Conservation (phyloP, 768 basidiomycete genomes). For the Lactarius quietus region DNA sequence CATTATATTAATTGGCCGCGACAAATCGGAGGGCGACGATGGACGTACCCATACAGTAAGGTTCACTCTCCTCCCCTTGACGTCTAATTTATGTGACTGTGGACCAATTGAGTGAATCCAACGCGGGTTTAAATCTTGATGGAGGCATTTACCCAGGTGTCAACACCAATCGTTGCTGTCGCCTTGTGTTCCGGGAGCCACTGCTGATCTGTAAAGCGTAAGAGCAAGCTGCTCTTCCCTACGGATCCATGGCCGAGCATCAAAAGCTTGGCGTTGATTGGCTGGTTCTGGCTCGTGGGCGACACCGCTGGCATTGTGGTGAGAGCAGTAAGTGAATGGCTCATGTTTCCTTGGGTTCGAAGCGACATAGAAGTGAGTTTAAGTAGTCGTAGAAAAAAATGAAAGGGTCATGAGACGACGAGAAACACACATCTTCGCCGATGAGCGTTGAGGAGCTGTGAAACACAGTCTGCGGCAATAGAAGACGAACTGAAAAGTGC, state of each 20-base stretch:
- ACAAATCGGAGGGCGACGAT: neutral
- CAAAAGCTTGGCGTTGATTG: slow-evolving; percentile 75
- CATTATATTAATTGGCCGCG: neutral
- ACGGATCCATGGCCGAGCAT: slow-evolving; percentile 85
- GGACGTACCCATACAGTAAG: slow-evolving; percentile 90
- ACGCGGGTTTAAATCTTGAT: neutral
- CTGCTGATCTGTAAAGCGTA: slow-evolving; percentile 92
- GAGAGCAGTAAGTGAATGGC: neutral
- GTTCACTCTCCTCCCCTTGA: slow-evolving; percentile 80
- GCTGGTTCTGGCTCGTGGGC: slow-evolving; percentile 27
- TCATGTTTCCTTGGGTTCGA: neutral
- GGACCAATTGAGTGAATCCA: neutral
- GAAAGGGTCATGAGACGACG: neutral
- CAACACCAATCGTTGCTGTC: slow-evolving; percentile 77
- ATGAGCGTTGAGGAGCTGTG: neutral
- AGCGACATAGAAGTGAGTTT: neutral
- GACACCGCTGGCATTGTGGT: neutral
- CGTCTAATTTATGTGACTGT: slow-evolving; percentile 84
- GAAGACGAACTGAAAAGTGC: neutral
- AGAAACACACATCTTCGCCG: neutral
- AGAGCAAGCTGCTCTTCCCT: slow-evolving; percentile 83
- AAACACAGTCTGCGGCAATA: neutral
- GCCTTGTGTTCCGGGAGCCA: slow-evolving; percentile 89
- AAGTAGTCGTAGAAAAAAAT: neutral
- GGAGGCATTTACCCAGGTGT: slow-evolving; percentile 61